Evolutionary conservation across 805 yeast genomes (phyloP), one percentile per base, ranked within the genome.

Genomic region (Metschnikowia noctiluminum): DNA sequence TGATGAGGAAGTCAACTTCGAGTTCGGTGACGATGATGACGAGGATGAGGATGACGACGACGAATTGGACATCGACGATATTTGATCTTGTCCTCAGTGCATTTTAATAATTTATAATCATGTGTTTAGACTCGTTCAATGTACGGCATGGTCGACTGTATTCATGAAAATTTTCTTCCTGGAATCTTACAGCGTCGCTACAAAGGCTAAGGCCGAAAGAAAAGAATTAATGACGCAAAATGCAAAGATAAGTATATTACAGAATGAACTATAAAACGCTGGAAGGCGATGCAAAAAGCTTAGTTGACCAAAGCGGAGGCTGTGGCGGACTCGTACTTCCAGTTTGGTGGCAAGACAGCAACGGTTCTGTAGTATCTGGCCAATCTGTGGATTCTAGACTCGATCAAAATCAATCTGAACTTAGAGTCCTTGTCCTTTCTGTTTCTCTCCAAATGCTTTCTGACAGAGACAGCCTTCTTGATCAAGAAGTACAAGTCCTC

Each of bases 271-370:
- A 41, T 48, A 43, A 48, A 43, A 31, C 31, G 35, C 16, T 7
- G 27, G 16, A 16, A 35, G 42, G 45, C 28, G 35, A 45, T 49
- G 56, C 56, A 54, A 59, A 59, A 54, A 68, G 69, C 72, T 79
- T 90, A 94, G 88, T 92, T 92, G 73, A 94, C 99, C 79, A 94
- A 85, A 78, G 99, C 96, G 70, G 99, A 94, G 74, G 99, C 99
- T 73, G 99, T 94, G 74, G 99, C 96, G 66, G 99, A 92, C 84
- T 94, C 99, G 96, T 88, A 94, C 84, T 94, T 94, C 99, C 99
- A 94, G 94, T 87, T 91, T 76, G 99, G 98, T 69, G 99, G 99
- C 74, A 94, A 86, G 70, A 94, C 98, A 72, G 96, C 82, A 69
- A 89, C 96, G 69, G 97, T 89, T 89, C 97, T 92, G 97, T 94